These are phyloP conservation scores for Trichaptum fuscoviolaceum DNA, from an alignment of 768 basidiomycete genomes.

Conservation along the genomic window DNA sequence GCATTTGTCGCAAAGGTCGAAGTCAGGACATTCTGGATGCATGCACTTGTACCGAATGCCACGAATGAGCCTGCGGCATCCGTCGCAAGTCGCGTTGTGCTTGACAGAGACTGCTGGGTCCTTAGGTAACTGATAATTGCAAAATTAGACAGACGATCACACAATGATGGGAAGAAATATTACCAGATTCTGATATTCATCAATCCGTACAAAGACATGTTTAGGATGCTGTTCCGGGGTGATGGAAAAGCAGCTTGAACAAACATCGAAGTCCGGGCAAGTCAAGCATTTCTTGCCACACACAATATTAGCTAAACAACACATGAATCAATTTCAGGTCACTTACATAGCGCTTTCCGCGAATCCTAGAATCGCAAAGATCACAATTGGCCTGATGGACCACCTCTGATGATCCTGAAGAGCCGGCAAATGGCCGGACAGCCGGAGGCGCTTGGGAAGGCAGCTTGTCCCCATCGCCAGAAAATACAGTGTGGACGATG, in stretches of 20 bases:
- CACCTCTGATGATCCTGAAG: constrained; percentile 14
- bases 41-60: constrained; percentile 84
- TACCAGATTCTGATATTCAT: constrained; percentile 50
- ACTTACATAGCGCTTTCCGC: constrained; percentile 69
- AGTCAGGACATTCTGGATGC: constrained; percentile 72
- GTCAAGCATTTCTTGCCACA: constrained; percentile 64
- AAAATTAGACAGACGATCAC: neutral
- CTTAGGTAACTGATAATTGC: constrained; percentile 25
- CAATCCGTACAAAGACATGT: constrained; percentile 68
- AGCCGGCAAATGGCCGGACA: neutral
- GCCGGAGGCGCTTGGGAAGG: neutral
- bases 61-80: constrained; percentile 48
- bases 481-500: constrained; percentile 56
- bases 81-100: constrained; percentile 61
- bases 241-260: constrained; percentile 67
- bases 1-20: constrained; percentile 74
- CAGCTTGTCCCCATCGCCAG: constrained; percentile 24
- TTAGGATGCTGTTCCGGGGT: constrained; percentile 67
- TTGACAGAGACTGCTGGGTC: constrained; percentile 16
- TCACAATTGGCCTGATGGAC: constrained; percentile 69
- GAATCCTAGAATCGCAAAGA: constrained; percentile 66
- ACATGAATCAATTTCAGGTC: constrained; percentile 4
- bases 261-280: constrained; percentile 86
- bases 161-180: constrained; percentile 17
- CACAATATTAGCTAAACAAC: neutral